phyloP scores from a whole-genome alignment of 306 rosid species.

The Oemleria cerasiformis region DNA sequence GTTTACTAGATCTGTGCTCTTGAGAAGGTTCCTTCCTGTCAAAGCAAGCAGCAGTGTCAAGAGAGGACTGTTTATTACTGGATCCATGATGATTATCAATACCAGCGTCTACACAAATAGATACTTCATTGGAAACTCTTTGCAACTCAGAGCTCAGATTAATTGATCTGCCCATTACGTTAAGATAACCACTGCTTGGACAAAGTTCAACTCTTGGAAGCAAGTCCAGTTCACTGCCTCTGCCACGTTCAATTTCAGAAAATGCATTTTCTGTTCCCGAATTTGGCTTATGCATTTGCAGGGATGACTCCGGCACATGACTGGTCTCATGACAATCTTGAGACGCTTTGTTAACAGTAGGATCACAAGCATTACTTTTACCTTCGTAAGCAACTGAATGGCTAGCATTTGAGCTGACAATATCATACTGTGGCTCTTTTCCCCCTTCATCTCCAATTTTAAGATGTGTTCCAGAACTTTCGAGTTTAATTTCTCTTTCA shows the following conservation, averaged over 20 bases:
- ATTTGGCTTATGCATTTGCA: neutral
- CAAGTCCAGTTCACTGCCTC: constrained; percentile 15
- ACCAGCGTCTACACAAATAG: neutral
- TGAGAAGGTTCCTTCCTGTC: neutral
- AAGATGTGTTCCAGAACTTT: constrained; percentile 6
- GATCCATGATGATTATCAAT: constrained; percentile 1
- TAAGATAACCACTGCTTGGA: neutral
- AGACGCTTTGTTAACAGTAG: neutral
- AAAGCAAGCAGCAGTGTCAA: neutral
- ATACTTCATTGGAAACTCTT: neutral
- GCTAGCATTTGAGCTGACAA: constrained; percentile 18
- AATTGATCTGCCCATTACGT: neutral
- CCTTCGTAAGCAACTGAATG: constrained; percentile 23
- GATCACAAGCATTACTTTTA: neutral
- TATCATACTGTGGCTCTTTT: constrained; percentile 23
- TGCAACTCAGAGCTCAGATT: neutral
- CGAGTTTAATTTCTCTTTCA: constrained; percentile 19
- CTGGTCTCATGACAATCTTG: neutral
- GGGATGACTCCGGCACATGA: constrained; percentile 6
- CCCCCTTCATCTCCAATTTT: constrained; percentile 20
- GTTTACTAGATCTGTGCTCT: constrained; percentile 6
- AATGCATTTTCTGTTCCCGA: neutral
- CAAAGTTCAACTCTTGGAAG: neutral
- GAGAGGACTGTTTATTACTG: neutral
- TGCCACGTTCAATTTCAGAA: constrained; percentile 7